Evolutionary conservation across 768 basidiomycete genomes (phyloP).

Genomic region (Rickenella mellea): DNA sequence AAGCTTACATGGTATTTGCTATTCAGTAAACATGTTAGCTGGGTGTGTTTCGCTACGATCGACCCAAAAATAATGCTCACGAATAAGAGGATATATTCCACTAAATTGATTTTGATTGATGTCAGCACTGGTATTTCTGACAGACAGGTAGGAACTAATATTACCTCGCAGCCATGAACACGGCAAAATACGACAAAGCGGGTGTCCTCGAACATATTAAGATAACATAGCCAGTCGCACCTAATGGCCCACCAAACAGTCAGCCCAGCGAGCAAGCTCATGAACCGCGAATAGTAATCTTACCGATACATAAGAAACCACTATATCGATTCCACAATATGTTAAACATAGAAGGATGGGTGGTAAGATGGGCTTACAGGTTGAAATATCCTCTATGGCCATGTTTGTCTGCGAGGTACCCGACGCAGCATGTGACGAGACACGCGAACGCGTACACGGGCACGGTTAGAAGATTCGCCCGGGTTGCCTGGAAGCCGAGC

Average conservation of each 20-base stretch:
- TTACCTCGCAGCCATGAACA: constrained; percentile 61
- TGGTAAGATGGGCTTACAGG: constrained; percentile 32
- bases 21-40: constrained; percentile 1
- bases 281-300: background rate
- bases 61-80: constrained; percentile 28
- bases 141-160: constrained; percentile 11
- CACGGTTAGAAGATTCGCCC: constrained; percentile 68
- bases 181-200: constrained; percentile 61
- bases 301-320: constrained; percentile 18
- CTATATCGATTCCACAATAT: constrained; percentile 17
- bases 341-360: background rate
- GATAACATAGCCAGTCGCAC: constrained; percentile 60
- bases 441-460: constrained; percentile 70
- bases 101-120: constrained; percentile 26
- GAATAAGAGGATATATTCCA: constrained; percentile 68
- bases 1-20: constrained; percentile 53
- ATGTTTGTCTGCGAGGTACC: constrained; percentile 51
- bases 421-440: constrained; percentile 53
- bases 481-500: constrained; percentile 55
- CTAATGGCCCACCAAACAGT: constrained; percentile 18
- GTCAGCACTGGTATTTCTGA: background rate
- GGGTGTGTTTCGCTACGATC: background rate
- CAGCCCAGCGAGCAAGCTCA: background rate
- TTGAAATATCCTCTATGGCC: constrained; percentile 56
- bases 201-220: constrained; percentile 52